Evolutionary conservation across 2,329 filamentous ascomycete genomes (phyloP).

Genomic region (Chaetomium sp.): DNA sequence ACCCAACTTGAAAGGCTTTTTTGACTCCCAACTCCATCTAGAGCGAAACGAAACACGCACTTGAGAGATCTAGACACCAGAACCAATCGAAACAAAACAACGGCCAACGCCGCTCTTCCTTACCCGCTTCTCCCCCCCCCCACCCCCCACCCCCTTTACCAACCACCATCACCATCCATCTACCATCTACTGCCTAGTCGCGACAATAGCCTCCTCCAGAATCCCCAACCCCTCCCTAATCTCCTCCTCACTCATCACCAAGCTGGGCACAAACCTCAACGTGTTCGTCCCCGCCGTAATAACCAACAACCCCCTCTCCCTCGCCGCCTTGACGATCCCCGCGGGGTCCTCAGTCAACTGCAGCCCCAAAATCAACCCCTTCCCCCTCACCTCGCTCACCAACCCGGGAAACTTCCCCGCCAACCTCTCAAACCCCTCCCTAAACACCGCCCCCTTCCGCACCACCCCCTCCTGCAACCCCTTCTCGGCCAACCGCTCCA

Average conservation of each 20-base stretch:
- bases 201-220: conserved; percentile 65
- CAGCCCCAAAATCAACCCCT: conserved; percentile 82
- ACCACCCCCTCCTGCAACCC: conserved; percentile 70
- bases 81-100: neutral
- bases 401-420: conserved; percentile 62
- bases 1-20: neutral
- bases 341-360: conserved; percentile 76
- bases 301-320: conserved; percentile 83
- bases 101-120: neutral
- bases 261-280: conserved; percentile 83
- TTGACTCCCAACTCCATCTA: conserved; percentile 13
- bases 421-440: conserved; percentile 51
- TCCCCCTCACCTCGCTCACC: conserved; percentile 77
- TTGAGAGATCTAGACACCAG: conserved; percentile 14
- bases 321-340: conserved; percentile 77
- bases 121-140: neutral
- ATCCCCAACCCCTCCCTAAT: conserved; percentile 77
- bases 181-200: conserved; percentile 39
- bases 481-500: conserved; percentile 72
- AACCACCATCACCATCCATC: neutral
- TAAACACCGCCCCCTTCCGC: conserved; percentile 61
- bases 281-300: conserved; percentile 95
- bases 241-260: conserved; percentile 78
- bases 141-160: neutral
- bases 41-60: neutral